Base-by-base conservation (phyloP, 2,329 filamentous ascomycete species). In the Orbilia ellipsospora region DNA sequence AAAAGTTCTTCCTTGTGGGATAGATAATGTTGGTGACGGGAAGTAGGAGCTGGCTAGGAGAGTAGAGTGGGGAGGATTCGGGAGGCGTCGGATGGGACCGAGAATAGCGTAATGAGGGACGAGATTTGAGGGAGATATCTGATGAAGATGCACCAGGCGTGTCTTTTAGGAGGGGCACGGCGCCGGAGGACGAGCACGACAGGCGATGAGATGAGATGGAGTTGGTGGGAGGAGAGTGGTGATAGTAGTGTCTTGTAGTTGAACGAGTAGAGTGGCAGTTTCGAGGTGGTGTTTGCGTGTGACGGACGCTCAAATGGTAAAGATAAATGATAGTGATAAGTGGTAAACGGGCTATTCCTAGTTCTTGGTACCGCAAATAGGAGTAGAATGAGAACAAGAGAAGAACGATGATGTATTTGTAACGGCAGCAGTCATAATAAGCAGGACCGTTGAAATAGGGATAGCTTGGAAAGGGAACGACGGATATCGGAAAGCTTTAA, bases 61-160 rank as follows among this genome's bases (percentile, higher is more conserved):
- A 13, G 50, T 23, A 51, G 18, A 31, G 55, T 50, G 28, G 20
- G 52, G 28, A 59, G 48, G 56, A 62, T 15, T 68, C 72, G 72
- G 72, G 50, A 75, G 56, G 63, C 42, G 59, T 20, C 72, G 72
- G 72, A 75, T 75, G 52, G 52, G 42, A 45, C 16, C 42, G 31
- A 64, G 31, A 18, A 18, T 48, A 48, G 44, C 44, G 36, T 16
- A n/a, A 63, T 42, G 31, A 28, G 36, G 28, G 23, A 54, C 42
- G 48, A 50, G 40, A 31, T 4, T 40, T 18, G 12, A 51, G 26
- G 52, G 51, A 51, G 20, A 23, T n/a, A 31, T 51, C 45, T 45
- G 67, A 40, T 7, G 61, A 60, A 50, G 48, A 26, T 26, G 31
- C 36, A 55, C 26, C 54, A 56, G 31, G 44, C 16, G 64, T n/a